Base-by-base conservation (phyloP, 805 yeast genomes). In the Sugiyamaella floridensis region DNA sequence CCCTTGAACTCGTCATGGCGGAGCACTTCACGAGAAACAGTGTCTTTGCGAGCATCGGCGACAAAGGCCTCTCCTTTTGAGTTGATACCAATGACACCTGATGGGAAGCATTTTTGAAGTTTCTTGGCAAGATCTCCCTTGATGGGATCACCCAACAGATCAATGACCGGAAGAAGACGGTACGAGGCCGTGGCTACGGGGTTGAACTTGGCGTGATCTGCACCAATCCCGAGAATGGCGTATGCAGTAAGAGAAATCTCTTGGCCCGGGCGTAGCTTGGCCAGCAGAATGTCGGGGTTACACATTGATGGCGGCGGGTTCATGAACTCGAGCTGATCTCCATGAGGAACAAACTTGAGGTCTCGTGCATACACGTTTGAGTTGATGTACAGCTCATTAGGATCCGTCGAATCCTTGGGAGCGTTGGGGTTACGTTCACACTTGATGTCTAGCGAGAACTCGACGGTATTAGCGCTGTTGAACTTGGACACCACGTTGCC, bases 101-200 rank as follows among this genome's bases (percentile, higher is more conserved):
- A 78, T 28, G 98, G 92, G 76, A 93, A 93, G 70, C 98, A 92
- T 63, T 80, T 79, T 69, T 86, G 89, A 71, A 93, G 88, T 63
- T 80, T 85, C 51, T 72, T 65, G 1, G 97, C 98, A 48, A 79
- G 78, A 8, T 76, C 81, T 5, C 97, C 97, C 0, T 71, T 73
- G 54, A 93, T 87, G 47, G 92, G 88, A 56, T 80, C 73, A 15
- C 70, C 70, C 42, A 74, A 67, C 50, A 93, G 89, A 57, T 85
- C 82, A 61, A 90, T 90, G 22, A 81, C 84, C 14, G 99, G 99
- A 74, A 93, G 71, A 65, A 93, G 76, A 71, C 99, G 80, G 72
- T 93, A 93, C 12, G 97, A 87, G 2, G 99, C 97, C 12, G 99
- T 93, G 15, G 96, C 80, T 10, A 93, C 99, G 4, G 99, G 99